phyloP scores from a whole-genome alignment of 768 basidiomycete genomes.

The Kwoniella mangroviensis region DNA sequence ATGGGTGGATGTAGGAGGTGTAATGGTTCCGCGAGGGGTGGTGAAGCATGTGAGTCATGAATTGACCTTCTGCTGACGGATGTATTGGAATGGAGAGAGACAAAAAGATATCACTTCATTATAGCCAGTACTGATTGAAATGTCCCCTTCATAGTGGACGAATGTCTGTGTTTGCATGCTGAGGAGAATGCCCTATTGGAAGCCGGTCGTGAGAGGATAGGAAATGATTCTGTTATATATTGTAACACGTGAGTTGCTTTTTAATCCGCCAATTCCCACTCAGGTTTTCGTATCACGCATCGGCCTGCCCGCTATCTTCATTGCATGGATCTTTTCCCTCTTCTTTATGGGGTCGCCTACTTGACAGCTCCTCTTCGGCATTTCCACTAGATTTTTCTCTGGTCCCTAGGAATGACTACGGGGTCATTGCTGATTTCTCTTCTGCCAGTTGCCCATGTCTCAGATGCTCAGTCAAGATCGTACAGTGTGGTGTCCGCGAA shows the following conservation, averaged over 20 bases:
- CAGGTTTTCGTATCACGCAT: too few species aligned
- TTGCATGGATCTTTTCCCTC: background rate
- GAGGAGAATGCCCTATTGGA: constrained; percentile 97
- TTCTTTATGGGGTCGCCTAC: background rate
- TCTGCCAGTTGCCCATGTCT: constrained; percentile 89
- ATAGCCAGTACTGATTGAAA: too few species aligned
- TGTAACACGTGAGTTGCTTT: constrained; percentile 84
- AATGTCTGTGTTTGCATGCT: constrained; percentile 93
- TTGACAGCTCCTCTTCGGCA: background rate
- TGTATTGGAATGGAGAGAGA: too few species aligned
- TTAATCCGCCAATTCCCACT: too few species aligned
- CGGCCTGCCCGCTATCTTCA: too few species aligned
- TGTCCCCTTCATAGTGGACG: constrained; percentile 61
- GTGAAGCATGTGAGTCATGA: constrained; percentile 57
- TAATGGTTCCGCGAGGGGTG: constrained; percentile 62
- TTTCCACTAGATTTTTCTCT: background rate
- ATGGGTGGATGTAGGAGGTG: constrained; percentile 88
- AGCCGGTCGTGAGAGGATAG: constrained; percentile 87
- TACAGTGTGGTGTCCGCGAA: constrained; percentile 86
- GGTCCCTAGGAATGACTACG: background rate
- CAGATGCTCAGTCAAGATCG: constrained; percentile 95
- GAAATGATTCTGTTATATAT: constrained; percentile 74
- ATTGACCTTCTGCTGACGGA: background rate
- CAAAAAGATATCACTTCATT: too few species aligned
- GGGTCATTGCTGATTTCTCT: background rate